Conservation (phyloP, 352 stramenopile genomes). For the Thalassiosira oceanica region DNA sequence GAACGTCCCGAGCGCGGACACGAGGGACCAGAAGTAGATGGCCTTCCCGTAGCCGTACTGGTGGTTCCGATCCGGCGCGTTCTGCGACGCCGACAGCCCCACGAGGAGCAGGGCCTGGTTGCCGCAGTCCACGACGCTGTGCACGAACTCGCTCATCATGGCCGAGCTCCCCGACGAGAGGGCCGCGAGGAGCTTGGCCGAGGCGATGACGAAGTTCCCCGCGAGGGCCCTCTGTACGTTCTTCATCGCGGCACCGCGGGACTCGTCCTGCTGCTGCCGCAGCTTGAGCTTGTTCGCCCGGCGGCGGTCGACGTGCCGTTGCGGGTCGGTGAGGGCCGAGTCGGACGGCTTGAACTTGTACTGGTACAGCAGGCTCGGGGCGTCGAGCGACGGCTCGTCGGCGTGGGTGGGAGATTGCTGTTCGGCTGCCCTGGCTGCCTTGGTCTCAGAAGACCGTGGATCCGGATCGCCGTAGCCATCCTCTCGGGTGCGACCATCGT, state of each 20-base stretch:
- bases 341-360: conserved; percentile 30
- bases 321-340: conserved; percentile 18
- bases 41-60: conserved; percentile 96
- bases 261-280: conserved; percentile 26
- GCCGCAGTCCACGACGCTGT: conserved; percentile 94
- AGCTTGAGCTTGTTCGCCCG: conserved; percentile 34
- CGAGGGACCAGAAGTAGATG: conserved; percentile 98
- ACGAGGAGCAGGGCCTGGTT: conserved; percentile 92
- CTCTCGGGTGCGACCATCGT: no score
- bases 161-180: conserved; percentile 91
- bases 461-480: no score
- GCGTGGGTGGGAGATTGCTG: no score
- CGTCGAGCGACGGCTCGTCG: no score
- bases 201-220: conserved; percentile 93
- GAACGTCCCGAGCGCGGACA: conserved; percentile 97
- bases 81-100: conserved; percentile 71
- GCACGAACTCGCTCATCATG: conserved; percentile 96
- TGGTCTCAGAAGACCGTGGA: no score
- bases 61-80: conserved; percentile 90
- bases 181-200: conserved; percentile 87
- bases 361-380: conserved; percentile 6
- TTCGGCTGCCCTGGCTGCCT: no score
- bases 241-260: conserved; percentile 17
- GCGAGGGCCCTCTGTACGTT: conserved; percentile 85
- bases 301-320: conserved; percentile 23